Conservation (phyloP, 202 grass and related monocot species). For the Bolboschoenoplectus hybrid region DNA sequence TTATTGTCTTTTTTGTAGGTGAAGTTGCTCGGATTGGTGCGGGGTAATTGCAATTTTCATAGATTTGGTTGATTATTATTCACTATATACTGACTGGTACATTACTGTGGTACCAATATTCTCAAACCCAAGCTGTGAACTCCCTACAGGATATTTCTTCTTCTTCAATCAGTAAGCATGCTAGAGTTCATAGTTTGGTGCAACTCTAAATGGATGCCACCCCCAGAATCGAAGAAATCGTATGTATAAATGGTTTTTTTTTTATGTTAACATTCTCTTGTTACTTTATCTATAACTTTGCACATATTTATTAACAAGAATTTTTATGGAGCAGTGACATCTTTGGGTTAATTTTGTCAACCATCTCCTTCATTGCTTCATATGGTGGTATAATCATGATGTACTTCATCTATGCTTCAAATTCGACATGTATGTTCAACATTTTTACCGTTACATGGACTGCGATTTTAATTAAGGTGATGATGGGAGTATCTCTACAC, state of each 20-base stretch:
- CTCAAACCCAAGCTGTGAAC: conserved; percentile 9
- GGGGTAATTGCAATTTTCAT: conserved; percentile 61
- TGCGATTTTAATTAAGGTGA: conserved; percentile 61
- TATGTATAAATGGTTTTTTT: conserved; percentile 29
- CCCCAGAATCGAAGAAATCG: conserved; percentile 62
- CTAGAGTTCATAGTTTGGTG: conserved; percentile 87
- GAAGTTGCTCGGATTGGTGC: conserved; percentile 86
- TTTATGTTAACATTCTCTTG: background rate
- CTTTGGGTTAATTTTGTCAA: conserved; percentile 77
- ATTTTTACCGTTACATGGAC: conserved; percentile 88
- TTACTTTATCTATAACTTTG: conserved; percentile 14
- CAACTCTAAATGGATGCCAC: conserved; percentile 74
- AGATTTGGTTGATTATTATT: conserved; percentile 22
- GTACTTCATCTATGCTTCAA: conserved; percentile 59
- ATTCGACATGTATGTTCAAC: conserved; percentile 66
- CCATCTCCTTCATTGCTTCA: conserved; percentile 68
- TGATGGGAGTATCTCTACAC: conserved; percentile 83
- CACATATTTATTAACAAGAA: background rate
- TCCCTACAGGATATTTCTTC: conserved; percentile 72
- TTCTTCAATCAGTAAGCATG: conserved; percentile 83
- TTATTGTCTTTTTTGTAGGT: conserved; percentile 54
- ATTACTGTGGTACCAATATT: background rate
- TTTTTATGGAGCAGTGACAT: conserved; percentile 56
- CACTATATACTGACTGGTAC: background rate
- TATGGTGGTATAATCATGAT: conserved; percentile 65